Evolutionary conservation across 768 basidiomycete species (phyloP), one percentile per base, ranked within the genome.

Genomic region (Kwoniella botswanensis): DNA sequence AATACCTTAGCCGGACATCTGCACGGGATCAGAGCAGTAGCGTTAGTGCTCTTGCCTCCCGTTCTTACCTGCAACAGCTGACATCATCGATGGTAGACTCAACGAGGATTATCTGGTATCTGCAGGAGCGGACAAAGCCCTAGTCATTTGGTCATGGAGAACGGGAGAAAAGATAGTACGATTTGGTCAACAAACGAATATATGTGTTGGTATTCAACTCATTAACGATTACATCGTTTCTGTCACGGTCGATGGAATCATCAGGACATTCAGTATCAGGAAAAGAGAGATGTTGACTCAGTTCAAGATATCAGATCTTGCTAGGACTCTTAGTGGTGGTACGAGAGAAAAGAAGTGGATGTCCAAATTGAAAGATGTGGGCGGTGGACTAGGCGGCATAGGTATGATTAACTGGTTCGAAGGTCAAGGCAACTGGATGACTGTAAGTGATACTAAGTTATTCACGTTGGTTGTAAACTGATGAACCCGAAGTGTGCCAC

Each of bases 151-250:
- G 70, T 76, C 75, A 53, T 74, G 73, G 73, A 75, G 93, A 4
- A 87, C 90, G 0, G 94, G 94, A 13, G 90, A 89, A 12, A 96
- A 95, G 86, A 90, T 94, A 59, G 91, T 93, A 46, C 86, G 93
- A 18, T 95, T 94, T 75, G 94, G 93, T 1, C 94, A 96, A 81
- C 93, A 94, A 85, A 95, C 93, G 11, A 95, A 93, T 7, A 88
- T 93, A 74, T 93, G 93, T 77, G 92, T 94, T 62, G 94, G 93
- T 10, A 92, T 96, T 29, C 93, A 94, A 83, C 88, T 95, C 35
- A 88, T 94, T 42, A 87, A 76, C 11, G 93, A 95, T 82, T 86
- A 91, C 42, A 90, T 95, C 22, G 91, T 94, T n/a, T 88, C 93
- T 68, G 91, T 94, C 35, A 95, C 93, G 2, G 93, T 96, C 74